Evolutionary conservation across 2,329 filamentous ascomycete species (phyloP).

Genomic region (Exophiala calicioides): DNA sequence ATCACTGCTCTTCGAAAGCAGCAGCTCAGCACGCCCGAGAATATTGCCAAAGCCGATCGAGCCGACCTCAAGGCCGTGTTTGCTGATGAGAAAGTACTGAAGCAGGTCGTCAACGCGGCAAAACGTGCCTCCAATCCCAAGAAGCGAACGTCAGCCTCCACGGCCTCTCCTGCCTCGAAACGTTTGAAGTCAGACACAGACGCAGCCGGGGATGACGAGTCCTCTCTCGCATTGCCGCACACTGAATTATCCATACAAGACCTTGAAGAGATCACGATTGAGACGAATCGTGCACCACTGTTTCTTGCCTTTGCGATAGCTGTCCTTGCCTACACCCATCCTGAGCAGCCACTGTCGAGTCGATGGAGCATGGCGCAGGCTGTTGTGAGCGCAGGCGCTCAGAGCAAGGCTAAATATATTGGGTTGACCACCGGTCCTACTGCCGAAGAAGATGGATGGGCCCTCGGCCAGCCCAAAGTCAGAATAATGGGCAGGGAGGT

Average conservation of each 20-base stretch:
- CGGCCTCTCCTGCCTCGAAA: constrained; percentile 35
- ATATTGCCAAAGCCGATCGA: constrained; percentile 52
- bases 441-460: constrained; percentile 71
- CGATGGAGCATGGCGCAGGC: constrained; percentile 80
- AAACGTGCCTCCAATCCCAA: constrained; percentile 54
- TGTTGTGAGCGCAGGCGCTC: constrained; percentile 78
- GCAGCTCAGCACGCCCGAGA: constrained; percentile 44
- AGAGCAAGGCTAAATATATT: constrained; percentile 72
- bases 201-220: constrained; percentile 40
- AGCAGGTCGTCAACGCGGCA: constrained; percentile 59
- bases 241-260: constrained; percentile 40
- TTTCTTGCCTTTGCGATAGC: constrained; percentile 78
- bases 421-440: constrained; percentile 67
- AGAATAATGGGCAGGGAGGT: constrained; percentile 73
- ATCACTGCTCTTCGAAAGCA: constrained; percentile 56
- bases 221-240: constrained; percentile 37
- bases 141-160: constrained; percentile 49
- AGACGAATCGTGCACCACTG: constrained; percentile 79
- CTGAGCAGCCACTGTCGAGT: constrained; percentile 81
- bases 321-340: constrained; percentile 76
- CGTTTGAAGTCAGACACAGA: constrained; percentile 23
- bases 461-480: constrained; percentile 72
- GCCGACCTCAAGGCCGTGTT: constrained; percentile 46
- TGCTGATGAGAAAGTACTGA: constrained; percentile 56
- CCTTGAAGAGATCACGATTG: constrained; percentile 59